Base-by-base conservation (phyloP, 2,329 filamentous ascomycete genomes). In the Fusarium proliferatum region DNA sequence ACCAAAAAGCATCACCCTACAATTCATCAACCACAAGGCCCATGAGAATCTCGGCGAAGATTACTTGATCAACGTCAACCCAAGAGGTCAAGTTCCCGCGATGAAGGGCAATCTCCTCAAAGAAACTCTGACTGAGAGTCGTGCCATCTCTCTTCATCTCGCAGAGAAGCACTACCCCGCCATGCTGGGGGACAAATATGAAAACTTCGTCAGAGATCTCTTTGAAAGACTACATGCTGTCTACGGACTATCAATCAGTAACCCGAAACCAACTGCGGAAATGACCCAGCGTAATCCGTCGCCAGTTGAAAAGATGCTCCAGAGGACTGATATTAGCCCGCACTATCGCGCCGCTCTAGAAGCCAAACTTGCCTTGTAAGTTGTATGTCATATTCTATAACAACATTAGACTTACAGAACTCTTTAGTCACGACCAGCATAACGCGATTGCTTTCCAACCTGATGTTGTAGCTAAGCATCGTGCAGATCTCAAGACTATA, bases 141-240 rank as follows among this genome's bases (percentile, higher is more conserved):
- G 42, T 21, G 42, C 45, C 30, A 71, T 69, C 9, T 69, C 68
- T 21, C 65, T 69, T 26, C 41, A 71, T 51, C 46, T 71, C 10
- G 68, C 68, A 6, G 56, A 69, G 36, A 69, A 69, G 19, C 68
- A 71, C 41, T 71, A 69, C 30, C 51, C 56, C 15, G 68, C 68
- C n/a, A 71, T 71, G 65, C 46, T 71, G 6, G 49, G 43, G 3
- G 41, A 17, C 3, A 34, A 65, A 9, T 17, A 61, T 15, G 56
- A 58, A 15, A 34, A 11, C 10, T 9, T 41, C 9, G 34, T 66
- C 6, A 57, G 61, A 16, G 26, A 61, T 26, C 65, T 71, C 4
- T 57, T 71, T 5, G 8, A 66, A 7, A 48, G 68, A 6, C n/a
- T 71, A 9, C 65, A 71, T 61, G 21, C 28, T 7, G 28, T 71